Evolutionary conservation across 140 eudicot genomes (phyloP), one percentile per base, ranked within the genome.

Genomic region (Flaveria floridana): DNA sequence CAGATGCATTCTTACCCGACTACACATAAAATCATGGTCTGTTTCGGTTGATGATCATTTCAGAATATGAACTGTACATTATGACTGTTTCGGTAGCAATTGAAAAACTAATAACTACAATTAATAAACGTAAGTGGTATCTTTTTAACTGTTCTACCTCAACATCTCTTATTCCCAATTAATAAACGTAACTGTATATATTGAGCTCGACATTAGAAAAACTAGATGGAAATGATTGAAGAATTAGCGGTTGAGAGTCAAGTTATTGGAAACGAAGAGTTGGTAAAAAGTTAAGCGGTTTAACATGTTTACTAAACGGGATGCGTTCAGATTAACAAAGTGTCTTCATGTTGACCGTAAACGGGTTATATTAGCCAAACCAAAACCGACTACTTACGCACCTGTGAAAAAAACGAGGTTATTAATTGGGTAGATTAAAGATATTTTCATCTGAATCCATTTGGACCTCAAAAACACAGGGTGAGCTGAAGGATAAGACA

Each of bases 391-490:
- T 57, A 1, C 2, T 9, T 57, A 44, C 9, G 41, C 41, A 34
- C 41, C 41, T 10, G 14, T 62, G 25, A 28, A 11, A 15, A 4
- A 75, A 18, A 14, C 51, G 47, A 48, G 23, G 16, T 42, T 10
- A 6, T 46, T 47, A 7, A 37, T 15, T 78, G 51, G 4, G 26
- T 62, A 23, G 68, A 55, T 30, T 21, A 7, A 20, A 71, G 76
- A 70, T 64, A 19, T 75, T 28, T 53, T 65, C 34, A 58, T 72
- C 21, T 34, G 69, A 77, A 72, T 67, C 4, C 59, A 39, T 82
- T 50, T 78, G 80, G 83, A 78, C 86, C 86, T 72, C 68, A 82
- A 70, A 82, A 82, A 66, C 28, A 18, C 39, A 37, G 25, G 63
- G 47, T 11, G 28, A 44, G 10, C 1, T 39, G 10, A 26, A 66